Percentiles rank a stretch among this genome's conserved stretches.
Conservation (phyloP, 2,329 filamentous ascomycete species). For the Hypoxylon sp. region DNA sequence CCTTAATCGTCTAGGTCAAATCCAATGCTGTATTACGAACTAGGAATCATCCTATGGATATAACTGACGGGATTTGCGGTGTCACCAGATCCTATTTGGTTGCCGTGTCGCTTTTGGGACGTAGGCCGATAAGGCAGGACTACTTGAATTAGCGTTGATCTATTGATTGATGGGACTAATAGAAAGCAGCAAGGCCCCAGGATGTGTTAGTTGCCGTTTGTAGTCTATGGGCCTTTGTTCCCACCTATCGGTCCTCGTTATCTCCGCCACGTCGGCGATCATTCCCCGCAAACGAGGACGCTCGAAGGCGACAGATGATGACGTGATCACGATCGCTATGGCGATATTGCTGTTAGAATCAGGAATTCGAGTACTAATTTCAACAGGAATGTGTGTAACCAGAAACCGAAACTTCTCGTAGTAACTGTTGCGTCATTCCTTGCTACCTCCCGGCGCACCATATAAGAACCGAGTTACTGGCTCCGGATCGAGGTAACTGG, state of each 20-base stretch:
- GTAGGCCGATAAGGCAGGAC: not conserved
- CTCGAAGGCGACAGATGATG: conserved; percentile 21
- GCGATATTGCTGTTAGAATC: conserved; percentile 25
- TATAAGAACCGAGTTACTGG: conserved; percentile 25
- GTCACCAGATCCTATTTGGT: not conserved
- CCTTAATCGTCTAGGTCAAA: not conserved
- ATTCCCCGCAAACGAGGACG: conserved; percentile 34
- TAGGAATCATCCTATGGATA: not conserved
- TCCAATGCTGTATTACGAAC: not conserved
- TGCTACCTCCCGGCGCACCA: not conserved
- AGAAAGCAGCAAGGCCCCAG: too few species aligned
- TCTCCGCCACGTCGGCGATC: conserved; percentile 36
- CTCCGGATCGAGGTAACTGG: not conserved
- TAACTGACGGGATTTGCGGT: not conserved
- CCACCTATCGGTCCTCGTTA: conserved; percentile 19
- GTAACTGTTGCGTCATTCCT: conserved; percentile 24
- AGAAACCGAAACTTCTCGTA: not conserved
- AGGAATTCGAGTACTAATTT: conserved; percentile 11
- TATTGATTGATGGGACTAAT: not conserved
- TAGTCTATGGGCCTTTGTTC: conserved; percentile 37
- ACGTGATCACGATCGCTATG: conserved; percentile 40
- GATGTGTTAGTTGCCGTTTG: conserved; percentile 3
- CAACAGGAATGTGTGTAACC: not conserved
- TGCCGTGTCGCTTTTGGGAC: not conserved
- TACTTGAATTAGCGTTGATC: not conserved